Conservation (phyloP, 2,329 filamentous ascomycete species). For the Cladosporium sp. region DNA sequence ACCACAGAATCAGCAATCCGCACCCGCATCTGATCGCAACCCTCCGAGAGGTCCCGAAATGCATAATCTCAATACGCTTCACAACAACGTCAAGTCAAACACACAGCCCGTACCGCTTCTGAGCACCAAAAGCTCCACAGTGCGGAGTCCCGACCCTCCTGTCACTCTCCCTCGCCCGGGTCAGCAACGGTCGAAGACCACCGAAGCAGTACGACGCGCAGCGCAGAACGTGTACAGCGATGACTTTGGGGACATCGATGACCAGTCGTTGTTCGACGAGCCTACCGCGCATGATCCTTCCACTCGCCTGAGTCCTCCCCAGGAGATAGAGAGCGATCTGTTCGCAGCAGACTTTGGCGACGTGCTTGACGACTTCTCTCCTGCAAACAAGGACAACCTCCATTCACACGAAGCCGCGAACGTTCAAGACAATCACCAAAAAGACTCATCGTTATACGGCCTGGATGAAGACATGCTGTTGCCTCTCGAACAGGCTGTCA, state of each 20-base stretch:
- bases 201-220: conserved; percentile 5
- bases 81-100: conserved; percentile 28
- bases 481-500: neutral
- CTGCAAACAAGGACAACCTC: neutral
- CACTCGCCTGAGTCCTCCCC: neutral
- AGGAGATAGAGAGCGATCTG: neutral
- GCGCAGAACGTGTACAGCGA: conserved; percentile 17
- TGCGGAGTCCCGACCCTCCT: neutral
- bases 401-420: neutral
- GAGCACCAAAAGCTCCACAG: neutral
- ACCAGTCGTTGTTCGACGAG: conserved; percentile 18
- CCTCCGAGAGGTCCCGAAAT: conserved; percentile 17
- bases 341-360: conserved; percentile 20
- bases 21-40: conserved; percentile 4
- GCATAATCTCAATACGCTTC: conserved; percentile 26
- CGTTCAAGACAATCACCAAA: neutral
- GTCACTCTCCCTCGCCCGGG: neutral
- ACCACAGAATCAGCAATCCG: conserved; percentile 10
- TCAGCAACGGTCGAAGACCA: conserved; percentile 17
- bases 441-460: neutral
- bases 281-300: neutral
- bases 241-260: conserved; percentile 27
- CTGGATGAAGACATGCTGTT: neutral
- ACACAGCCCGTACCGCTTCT: conserved; percentile 26
- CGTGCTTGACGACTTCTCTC: conserved; percentile 23